Evolutionary conservation across 805 yeast genomes (phyloP).

Genomic region (Candida cerambycidarum): DNA sequence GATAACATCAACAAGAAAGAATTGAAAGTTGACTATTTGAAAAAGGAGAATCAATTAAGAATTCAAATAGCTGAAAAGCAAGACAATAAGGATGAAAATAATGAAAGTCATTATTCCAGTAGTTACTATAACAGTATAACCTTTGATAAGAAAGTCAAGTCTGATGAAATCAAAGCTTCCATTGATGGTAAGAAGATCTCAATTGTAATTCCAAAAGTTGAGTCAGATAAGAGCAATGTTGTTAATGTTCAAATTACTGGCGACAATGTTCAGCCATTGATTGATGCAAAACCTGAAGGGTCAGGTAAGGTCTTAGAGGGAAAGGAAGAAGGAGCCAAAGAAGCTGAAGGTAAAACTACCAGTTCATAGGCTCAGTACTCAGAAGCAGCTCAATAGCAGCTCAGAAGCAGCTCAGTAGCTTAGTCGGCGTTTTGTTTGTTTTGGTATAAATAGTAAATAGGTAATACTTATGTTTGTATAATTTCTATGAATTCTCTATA

Average conservation of each 20-base stretch:
- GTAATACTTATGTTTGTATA: no score
- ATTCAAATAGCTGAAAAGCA: slow-evolving; percentile 15
- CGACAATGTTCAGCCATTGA: slow-evolving; percentile 5
- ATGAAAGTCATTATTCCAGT: slow-evolving; percentile 13
- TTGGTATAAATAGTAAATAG: not conserved
- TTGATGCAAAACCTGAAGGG: slow-evolving; percentile 3
- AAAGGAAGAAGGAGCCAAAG: not conserved
- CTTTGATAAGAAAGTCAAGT: slow-evolving; percentile 23
- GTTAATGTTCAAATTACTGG: slow-evolving; percentile 9
- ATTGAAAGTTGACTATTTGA: slow-evolving; percentile 22
- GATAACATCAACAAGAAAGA: slow-evolving; percentile 17
- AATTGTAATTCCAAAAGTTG: slow-evolving; percentile 20
- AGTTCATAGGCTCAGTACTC: not conserved
- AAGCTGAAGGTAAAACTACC: no score
- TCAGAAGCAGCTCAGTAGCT: no score
- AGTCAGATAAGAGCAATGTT: slow-evolving; percentile 10
- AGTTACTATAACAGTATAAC: slow-evolving; percentile 17
- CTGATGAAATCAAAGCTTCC: slow-evolving; percentile 20
- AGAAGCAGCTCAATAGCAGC: no score
- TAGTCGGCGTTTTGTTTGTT: no score
- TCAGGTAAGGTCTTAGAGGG: not conserved
- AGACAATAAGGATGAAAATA: slow-evolving; percentile 11
- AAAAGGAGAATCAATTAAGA: slow-evolving; percentile 21
- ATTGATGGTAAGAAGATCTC: slow-evolving; percentile 18
- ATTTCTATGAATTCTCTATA: not conserved